A percentile compares a stretch with the other conserved stretches of the same genome.
Conservation (phyloP, 2,329 filamentous ascomycete genomes). For the Ophiostoma himal-ulmi region DNA sequence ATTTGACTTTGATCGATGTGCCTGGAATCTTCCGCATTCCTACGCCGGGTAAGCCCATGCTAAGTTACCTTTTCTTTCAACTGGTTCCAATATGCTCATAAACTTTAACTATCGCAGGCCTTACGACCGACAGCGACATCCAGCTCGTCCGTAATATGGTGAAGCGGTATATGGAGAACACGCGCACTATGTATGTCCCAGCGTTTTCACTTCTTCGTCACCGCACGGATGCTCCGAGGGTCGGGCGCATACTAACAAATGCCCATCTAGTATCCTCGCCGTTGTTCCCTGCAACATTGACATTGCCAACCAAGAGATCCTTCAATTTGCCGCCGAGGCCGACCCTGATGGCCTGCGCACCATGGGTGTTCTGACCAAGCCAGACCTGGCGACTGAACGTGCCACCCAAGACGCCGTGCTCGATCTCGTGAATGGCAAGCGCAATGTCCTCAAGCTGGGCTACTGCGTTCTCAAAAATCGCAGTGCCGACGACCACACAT, state of each 20-base stretch:
- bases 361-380: conserved; percentile 52
- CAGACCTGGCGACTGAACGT: conserved; percentile 40
- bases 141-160: conserved; percentile 44
- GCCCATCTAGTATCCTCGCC: conserved; percentile 26
- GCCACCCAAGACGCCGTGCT: too few species aligned
- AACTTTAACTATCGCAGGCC: conserved; percentile 27
- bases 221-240: too few species aligned
- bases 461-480: too few species aligned
- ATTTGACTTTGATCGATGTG: conserved; percentile 51
- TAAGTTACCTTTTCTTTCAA: too few species aligned
- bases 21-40: conserved; percentile 46
- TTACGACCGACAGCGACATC: conserved; percentile 43
- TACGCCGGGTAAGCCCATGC: conserved; percentile 25
- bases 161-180: conserved; percentile 40
- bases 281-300: conserved; percentile 39
- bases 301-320: conserved; percentile 37
- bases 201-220: not conserved
- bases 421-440: too few species aligned
- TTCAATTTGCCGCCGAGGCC: conserved; percentile 35
- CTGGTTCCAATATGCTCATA: too few species aligned
- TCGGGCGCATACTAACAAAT: conserved; percentile 33
- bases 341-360: conserved; percentile 41
- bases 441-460: too few species aligned
- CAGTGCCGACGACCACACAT: too few species aligned
- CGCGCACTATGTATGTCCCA: conserved; percentile 38